Evolutionary conservation across 2,329 filamentous ascomycete genomes (phyloP), one percentile per base, ranked within the genome.

Genomic region (Diaporthe sp.): DNA sequence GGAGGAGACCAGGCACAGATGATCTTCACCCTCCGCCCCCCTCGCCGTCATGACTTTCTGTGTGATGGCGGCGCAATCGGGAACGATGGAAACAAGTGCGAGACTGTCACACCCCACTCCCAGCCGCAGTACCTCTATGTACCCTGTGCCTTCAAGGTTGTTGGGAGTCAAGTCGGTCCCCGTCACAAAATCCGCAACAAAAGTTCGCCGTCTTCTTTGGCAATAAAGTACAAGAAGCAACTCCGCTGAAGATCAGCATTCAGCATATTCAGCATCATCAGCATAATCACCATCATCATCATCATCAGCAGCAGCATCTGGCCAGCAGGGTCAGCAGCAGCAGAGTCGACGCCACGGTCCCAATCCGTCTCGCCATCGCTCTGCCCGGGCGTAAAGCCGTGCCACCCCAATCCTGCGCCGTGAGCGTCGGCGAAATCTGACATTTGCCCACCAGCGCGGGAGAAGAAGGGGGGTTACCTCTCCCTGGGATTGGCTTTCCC

Each of bases 1-100:
- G 22, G 57, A 60, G 60, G 17, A 22, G 25, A 57, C 50, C 50
- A 45, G 45, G 50, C 38, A 69, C 50, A 33, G 28, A 30, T 45
- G 33, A 42, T 69, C 50, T 55, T 40, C 19, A 54, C 22, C 22
- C 57, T 71, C 55, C 55, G 40, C 40, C 57, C 40, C 57, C 68
- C 25, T 10, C 55, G 55, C 54, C 55, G 30, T 71, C 55, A 40
- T 30, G 42, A 38, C 45, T 42, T 71, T 30, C 45, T 67, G 42
- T 61, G 69, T 71, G 58, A 71, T 71, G 47, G 57, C 69, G 69
- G 69, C 69, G 69, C 57, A 71, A 71, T 50, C 69, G 69, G 69
- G 55, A 71, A 40, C 69, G 42, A 71, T 61, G 69, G 69, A 64
- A 72, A 64, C 69, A 64, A 30, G 69, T 72, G 57, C 57, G 13